A percentile compares a stretch with the other conserved stretches of the same genome.
These are phyloP conservation scores for Trichoderma sp. DNA, from an alignment of 2,329 filamentous ascomycete species.

Conservation along the genomic window DNA sequence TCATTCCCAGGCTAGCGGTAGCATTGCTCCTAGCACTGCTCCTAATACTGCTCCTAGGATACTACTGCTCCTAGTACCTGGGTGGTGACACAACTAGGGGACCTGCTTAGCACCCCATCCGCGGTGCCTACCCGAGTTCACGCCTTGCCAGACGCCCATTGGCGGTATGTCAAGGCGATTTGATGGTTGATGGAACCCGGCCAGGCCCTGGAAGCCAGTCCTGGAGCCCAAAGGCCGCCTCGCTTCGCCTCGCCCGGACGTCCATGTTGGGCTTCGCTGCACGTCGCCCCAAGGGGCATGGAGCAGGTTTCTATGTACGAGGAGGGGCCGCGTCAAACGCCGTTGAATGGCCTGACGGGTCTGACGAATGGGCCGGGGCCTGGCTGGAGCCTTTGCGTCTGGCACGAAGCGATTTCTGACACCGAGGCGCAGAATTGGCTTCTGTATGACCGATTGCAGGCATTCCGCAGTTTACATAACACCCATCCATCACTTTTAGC, in stretches of 20 bases:
- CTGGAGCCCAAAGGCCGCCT: conserved; percentile 22
- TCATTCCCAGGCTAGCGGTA: background rate
- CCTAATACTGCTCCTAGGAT: no score
- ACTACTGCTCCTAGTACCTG: background rate
- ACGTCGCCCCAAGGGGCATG: conserved; percentile 23
- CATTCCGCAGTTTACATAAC: background rate
- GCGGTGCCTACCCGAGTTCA: conserved; percentile 10
- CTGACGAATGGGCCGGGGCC: conserved; percentile 5
- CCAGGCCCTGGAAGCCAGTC: background rate
- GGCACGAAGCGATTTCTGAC: conserved; percentile 21
- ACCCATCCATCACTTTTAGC: background rate
- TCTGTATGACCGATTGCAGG: conserved; percentile 1
- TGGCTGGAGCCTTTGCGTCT: conserved; percentile 18
- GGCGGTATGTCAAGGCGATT: conserved; percentile 4
- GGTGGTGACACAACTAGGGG: conserved; percentile 1
- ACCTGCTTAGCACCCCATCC: conserved; percentile 8
- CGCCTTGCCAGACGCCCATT: background rate
- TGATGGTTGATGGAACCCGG: conserved; percentile 11
- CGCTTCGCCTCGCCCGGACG: conserved; percentile 14
- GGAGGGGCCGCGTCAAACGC: conserved; percentile 17
- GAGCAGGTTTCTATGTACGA: background rate
- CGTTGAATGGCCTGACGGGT: conserved; percentile 22
- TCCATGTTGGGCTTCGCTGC: conserved; percentile 24
- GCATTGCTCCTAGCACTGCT: background rate
- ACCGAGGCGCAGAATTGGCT: conserved; percentile 12